These are phyloP conservation scores for Candida frijolesensis DNA, from an alignment of 1,139 yeast species.

Conservation along the genomic window DNA sequence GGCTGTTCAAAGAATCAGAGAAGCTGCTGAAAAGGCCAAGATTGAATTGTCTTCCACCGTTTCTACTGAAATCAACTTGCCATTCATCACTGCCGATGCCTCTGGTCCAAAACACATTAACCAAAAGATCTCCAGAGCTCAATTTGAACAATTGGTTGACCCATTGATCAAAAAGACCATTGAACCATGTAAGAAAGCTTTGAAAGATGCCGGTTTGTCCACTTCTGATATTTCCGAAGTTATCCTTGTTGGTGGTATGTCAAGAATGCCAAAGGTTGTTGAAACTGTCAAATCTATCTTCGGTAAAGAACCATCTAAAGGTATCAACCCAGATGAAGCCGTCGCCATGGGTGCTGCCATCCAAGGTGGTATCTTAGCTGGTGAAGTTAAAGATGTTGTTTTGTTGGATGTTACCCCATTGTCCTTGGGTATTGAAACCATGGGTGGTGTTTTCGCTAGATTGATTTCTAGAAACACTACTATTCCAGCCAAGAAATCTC, in stretches of 20 bases:
- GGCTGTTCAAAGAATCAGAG: constrained; percentile 99
- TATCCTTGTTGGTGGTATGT: constrained; percentile 99
- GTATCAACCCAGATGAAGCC: constrained; percentile 99
- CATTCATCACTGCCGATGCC: constrained; percentile 95
- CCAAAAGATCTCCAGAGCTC: constrained; percentile 90
- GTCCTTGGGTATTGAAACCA: constrained; percentile 96
- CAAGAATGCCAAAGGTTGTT: constrained; percentile 99
- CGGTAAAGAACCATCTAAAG: constrained; percentile 96
- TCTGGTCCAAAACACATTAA: constrained; percentile 98
- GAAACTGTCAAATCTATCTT: constrained; percentile 93
- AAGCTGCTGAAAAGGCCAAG: constrained; percentile 99
- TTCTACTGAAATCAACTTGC: constrained; percentile 92
- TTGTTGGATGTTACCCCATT: constrained; percentile 97
- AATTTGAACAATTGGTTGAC: constrained; percentile 89
- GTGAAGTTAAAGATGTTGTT: constrained; percentile 82
- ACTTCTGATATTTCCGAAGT: constrained; percentile 93
- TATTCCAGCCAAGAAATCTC: constrained; percentile 96
- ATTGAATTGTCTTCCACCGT: constrained; percentile 94
- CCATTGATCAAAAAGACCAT: constrained; percentile 89
- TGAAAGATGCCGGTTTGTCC: constrained; percentile 89
- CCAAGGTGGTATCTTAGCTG: constrained; percentile 98
- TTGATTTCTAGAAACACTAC: constrained; percentile 97
- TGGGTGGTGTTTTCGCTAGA: constrained; percentile 98
- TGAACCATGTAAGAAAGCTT: constrained; percentile 97
- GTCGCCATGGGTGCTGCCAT: constrained; percentile 99